Evolutionary conservation across 2,329 filamentous ascomycete genomes (phyloP).

Genomic region (Aureobasidium sp.): DNA sequence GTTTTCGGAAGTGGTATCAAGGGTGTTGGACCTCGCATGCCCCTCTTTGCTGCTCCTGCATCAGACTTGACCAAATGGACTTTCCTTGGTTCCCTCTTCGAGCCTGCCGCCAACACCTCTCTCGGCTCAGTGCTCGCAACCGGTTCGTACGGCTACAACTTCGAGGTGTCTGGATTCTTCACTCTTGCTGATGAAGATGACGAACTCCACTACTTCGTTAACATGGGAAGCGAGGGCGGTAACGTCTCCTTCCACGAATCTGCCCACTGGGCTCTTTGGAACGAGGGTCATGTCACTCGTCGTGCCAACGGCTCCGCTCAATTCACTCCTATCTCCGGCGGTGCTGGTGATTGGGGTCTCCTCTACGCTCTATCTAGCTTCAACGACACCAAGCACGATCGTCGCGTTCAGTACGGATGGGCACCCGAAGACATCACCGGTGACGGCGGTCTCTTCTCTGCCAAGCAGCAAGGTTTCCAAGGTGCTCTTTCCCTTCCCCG

Average conservation of each 20-base stretch:
- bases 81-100: constrained; percentile 38
- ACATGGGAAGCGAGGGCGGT: constrained; percentile 36
- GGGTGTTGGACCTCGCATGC: constrained; percentile 37
- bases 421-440: constrained; percentile 33
- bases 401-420: constrained; percentile 41
- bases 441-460: constrained; percentile 29
- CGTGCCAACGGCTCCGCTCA: constrained; percentile 36
- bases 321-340: constrained; percentile 35
- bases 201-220: constrained; percentile 35
- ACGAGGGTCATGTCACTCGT: constrained; percentile 33
- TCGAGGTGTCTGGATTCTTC: constrained; percentile 41
- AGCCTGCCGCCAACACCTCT: constrained; percentile 33
- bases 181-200: constrained; percentile 35
- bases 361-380: constrained; percentile 39
- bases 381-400: constrained; percentile 40
- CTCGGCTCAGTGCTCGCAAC: constrained; percentile 34
- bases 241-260: constrained; percentile 34
- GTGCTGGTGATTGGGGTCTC: constrained; percentile 35
- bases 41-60: constrained; percentile 37
- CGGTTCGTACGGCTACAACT: constrained; percentile 38
- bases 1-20: constrained; percentile 40
- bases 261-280: constrained; percentile 37
- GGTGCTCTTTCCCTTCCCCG: constrained; percentile 35
- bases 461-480: constrained; percentile 36
- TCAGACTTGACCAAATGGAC: constrained; percentile 38